These are phyloP conservation scores for Paracamarosporium sp. DNA, from an alignment of 2,329 filamentous ascomycete species.

Conservation along the genomic window DNA sequence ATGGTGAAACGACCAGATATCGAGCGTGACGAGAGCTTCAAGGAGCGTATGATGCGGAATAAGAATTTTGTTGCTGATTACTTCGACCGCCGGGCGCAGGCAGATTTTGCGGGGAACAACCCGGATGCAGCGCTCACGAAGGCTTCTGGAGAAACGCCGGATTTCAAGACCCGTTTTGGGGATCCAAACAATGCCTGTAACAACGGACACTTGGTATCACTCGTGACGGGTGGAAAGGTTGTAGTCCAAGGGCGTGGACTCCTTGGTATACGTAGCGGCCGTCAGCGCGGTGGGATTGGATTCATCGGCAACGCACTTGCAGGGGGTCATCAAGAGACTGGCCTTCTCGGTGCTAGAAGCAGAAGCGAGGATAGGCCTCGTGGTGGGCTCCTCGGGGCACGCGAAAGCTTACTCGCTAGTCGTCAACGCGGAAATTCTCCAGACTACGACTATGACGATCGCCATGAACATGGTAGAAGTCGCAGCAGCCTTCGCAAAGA, in stretches of 20 bases:
- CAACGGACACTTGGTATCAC: conserved; percentile 54
- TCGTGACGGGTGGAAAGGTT: conserved; percentile 44
- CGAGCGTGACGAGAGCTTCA: conserved; percentile 23
- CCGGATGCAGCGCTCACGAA: conserved; percentile 45
- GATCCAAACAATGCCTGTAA: conserved; percentile 61
- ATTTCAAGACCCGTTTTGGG: conserved; percentile 57
- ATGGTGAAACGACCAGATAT: conserved; percentile 19
- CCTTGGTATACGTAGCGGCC: not conserved
- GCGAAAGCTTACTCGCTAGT: not conserved
- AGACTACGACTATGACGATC: not conserved
- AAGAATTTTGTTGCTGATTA: conserved; percentile 57
- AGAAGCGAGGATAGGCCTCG: not conserved
- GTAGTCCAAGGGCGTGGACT: conserved; percentile 14
- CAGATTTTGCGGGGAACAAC: conserved; percentile 49
- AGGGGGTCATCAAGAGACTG: not conserved
- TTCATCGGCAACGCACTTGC: not conserved
- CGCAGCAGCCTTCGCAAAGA: not conserved
- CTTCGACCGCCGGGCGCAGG: conserved; percentile 57
- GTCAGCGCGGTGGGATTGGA: not conserved
- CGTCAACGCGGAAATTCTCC: not conserved
- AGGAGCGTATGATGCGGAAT: conserved; percentile 37
- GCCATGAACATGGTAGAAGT: not conserved
- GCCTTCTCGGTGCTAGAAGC: not conserved
- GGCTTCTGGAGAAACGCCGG: conserved; percentile 22
- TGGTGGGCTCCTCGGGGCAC: not conserved